phyloP scores from a whole-genome alignment of 129 eudicot genomes.

The Glebionis coronaria region DNA sequence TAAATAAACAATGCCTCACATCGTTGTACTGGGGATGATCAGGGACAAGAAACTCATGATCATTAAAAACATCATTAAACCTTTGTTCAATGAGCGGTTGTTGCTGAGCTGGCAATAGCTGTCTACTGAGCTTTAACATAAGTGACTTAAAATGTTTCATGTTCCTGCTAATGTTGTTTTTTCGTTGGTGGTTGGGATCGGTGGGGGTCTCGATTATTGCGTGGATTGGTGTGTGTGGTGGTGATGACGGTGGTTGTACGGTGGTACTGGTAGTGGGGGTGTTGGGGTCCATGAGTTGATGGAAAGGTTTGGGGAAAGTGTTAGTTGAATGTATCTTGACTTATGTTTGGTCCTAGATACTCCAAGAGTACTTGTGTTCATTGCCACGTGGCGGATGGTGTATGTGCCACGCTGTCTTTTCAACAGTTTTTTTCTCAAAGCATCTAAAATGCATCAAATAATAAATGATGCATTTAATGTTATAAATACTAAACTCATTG shows the following conservation, averaged over 20 bases:
- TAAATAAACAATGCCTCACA: constrained; percentile 30
- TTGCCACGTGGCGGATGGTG: too few relatives aligned
- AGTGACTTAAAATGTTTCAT: constrained; percentile 28
- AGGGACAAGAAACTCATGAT: constrained; percentile 32
- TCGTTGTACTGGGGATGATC: constrained; percentile 56
- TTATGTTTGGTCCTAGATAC: neutral
- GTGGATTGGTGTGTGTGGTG: constrained; percentile 17
- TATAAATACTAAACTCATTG: too few relatives aligned
- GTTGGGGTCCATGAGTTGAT: constrained; percentile 32
- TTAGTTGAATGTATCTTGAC: constrained; percentile 14
- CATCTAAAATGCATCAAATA: too few relatives aligned
- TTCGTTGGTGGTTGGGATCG: neutral
- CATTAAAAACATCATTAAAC: constrained; percentile 28
- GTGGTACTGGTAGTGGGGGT: constrained; percentile 18
- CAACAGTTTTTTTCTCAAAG: too few relatives aligned
- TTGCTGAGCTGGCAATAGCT: constrained; percentile 15
- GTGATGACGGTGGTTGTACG: constrained; percentile 21
- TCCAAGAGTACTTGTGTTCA: neutral
- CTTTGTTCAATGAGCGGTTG: constrained; percentile 20
- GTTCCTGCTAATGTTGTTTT: constrained; percentile 3
- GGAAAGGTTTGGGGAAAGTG: constrained; percentile 19
- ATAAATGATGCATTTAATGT: too few relatives aligned
- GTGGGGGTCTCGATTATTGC: constrained; percentile 10
- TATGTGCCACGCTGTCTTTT: too few relatives aligned
- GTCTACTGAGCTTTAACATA: constrained; percentile 26